phyloP scores from a whole-genome alignment of 179 eudicot species.

The Carnegiea gigantea region DNA sequence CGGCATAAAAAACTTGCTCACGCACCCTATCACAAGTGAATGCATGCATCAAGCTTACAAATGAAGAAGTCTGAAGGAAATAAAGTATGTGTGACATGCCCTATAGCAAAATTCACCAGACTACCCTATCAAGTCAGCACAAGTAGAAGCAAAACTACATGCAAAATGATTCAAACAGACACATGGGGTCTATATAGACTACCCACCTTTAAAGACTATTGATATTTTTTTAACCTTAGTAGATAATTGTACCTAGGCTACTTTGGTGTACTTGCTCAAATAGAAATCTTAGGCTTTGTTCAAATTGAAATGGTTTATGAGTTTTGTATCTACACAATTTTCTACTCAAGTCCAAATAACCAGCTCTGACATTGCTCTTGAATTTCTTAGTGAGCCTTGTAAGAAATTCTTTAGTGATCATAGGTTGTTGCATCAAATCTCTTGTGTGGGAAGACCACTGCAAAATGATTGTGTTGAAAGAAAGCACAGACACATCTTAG shows the following conservation, averaged over 20 bases:
- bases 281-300: neutral
- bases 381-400: neutral
- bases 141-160: neutral
- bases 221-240: neutral
- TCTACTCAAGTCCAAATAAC: neutral
- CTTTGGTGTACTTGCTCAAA: no score
- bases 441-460: neutral
- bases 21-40: neutral
- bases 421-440: neutral
- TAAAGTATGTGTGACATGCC: neutral
- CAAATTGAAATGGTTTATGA: neutral
- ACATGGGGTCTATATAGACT: conserved; percentile 5
- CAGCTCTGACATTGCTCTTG: neutral
- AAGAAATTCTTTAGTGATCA: neutral
- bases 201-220: no score
- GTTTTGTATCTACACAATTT: neutral
- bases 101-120: neutral
- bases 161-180: neutral
- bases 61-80: no score
- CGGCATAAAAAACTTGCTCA: neutral
- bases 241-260: neutral
- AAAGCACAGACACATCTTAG: no score
- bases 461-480: neutral
- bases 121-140: neutral
- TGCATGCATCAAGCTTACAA: neutral